Percentiles rank a stretch among this genome's conserved stretches.
Evolutionary conservation across 345 rosid species (phyloP).

Genomic region (Brassica carinata): DNA sequence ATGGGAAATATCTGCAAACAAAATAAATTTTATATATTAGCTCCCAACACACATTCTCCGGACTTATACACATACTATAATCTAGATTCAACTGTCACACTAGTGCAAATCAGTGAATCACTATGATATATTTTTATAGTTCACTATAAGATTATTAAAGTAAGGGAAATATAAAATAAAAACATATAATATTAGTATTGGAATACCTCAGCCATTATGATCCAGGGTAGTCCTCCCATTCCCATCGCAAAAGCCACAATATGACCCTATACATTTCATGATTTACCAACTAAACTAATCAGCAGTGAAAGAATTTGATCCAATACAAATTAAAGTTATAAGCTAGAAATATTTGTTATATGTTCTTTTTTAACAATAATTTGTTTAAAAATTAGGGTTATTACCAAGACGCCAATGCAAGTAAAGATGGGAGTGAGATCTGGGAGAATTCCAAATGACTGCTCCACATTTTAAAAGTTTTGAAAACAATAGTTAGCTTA

Average conservation of each 20-base stretch:
- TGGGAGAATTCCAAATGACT: slow-evolving; percentile 39
- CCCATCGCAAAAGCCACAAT: slow-evolving; percentile 43
- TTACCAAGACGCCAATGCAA: slow-evolving; percentile 40
- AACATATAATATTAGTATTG: not conserved
- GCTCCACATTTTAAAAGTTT: slow-evolving; percentile 8
- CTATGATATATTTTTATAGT: too few relatives aligned
- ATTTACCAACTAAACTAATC: not conserved
- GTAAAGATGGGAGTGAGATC: slow-evolving; percentile 37
- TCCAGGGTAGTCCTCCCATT: slow-evolving; percentile 58
- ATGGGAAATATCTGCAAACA: slow-evolving; percentile 53
- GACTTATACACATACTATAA: not conserved
- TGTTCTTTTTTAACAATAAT: too few relatives aligned
- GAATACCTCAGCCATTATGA: slow-evolving; percentile 67
- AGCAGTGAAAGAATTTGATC: too few relatives aligned
- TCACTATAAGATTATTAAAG: too few relatives aligned
- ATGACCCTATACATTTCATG: slow-evolving; percentile 41
- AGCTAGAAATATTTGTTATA: too few relatives aligned
- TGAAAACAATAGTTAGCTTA: slow-evolving; percentile 7
- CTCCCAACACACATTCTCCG: not conserved
- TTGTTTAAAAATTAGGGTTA: not conserved
- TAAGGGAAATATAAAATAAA: not conserved
- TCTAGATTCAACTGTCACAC: too few relatives aligned
- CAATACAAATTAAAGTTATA: too few relatives aligned
- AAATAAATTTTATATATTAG: not conserved
- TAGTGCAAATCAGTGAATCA: too few relatives aligned